Evolutionary conservation across 371 early-diverging fungal species (phyloP).

Genomic region (Mucor plumbeus): DNA sequence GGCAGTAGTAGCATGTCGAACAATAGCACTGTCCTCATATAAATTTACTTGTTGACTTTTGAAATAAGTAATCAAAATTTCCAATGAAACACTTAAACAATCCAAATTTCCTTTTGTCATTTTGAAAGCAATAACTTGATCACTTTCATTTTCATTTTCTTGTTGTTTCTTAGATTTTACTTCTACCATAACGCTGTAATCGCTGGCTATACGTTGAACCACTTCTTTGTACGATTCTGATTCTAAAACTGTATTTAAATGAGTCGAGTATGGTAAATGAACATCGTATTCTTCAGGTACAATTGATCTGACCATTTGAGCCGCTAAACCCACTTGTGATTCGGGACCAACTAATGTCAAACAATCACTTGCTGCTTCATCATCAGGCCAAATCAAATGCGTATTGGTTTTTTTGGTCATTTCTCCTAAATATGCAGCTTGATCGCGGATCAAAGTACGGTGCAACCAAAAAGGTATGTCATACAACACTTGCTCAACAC

Average conservation of each 20-base stretch:
- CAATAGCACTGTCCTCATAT: constrained; percentile 26
- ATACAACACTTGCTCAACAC: constrained; percentile 35
- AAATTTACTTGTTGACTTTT: constrained; percentile 29
- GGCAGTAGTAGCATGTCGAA: constrained; percentile 11
- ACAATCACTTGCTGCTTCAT: constrained; percentile 42
- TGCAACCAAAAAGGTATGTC: constrained; percentile 57
- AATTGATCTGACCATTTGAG: constrained; percentile 41
- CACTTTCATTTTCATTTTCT: constrained; percentile 8
- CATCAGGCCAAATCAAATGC: constrained; percentile 58
- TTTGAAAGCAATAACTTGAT: constrained; percentile 21
- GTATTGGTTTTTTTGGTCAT: constrained; percentile 60
- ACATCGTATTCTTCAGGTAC: constrained; percentile 50
- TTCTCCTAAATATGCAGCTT: constrained; percentile 38
- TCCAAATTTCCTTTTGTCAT: constrained; percentile 29
- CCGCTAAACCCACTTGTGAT: constrained; percentile 44
- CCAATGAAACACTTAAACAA: constrained; percentile 20
- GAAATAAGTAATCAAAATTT: constrained; percentile 22
- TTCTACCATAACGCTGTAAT: constrained; percentile 14
- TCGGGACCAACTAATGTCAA: constrained; percentile 50
- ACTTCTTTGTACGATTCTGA: constrained; percentile 25
- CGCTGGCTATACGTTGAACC: constrained; percentile 10
- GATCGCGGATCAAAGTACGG: constrained; percentile 48
- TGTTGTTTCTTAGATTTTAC: neutral
- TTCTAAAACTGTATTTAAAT: constrained; percentile 19
- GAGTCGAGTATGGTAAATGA: constrained; percentile 38